These are phyloP conservation scores for Obba rivulosa DNA, from an alignment of 768 basidiomycete species.

Conservation along the genomic window DNA sequence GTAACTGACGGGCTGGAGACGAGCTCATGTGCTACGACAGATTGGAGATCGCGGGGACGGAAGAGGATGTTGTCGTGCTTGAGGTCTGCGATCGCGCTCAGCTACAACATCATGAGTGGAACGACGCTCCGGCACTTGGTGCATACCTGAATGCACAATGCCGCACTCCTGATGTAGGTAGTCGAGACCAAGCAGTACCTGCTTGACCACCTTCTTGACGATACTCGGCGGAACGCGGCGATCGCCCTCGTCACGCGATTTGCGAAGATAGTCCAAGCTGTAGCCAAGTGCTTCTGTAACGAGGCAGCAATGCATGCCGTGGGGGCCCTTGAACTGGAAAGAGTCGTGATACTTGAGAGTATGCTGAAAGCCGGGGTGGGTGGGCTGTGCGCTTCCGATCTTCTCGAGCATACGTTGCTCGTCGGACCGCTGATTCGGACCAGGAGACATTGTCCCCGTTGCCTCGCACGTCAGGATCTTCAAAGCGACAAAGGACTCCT, in stretches of 20 bases:
- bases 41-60: not conserved
- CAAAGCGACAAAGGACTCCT: not conserved
- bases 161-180: slow-evolving; percentile 2
- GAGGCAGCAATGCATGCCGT: not conserved
- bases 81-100: not conserved
- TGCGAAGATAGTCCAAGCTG: slow-evolving; percentile 2
- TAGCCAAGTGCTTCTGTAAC: slow-evolving; percentile 2
- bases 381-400: not conserved
- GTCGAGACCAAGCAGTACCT: not conserved
- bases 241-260: not conserved
- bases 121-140: not conserved
- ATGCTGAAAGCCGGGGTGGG: slow-evolving; percentile 1
- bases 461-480: slow-evolving; percentile 1
- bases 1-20: not conserved
- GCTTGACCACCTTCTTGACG: slow-evolving; percentile 1
- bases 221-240: slow-evolving; percentile 1
- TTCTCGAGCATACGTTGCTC: slow-evolving; percentile 1
- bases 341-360: not conserved
- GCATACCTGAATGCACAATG: not conserved
- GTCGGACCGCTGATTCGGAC: slow-evolving; percentile 1
- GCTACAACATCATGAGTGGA: not conserved
- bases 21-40: not conserved
- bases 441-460: not conserved
- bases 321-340: not conserved
- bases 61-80: slow-evolving; percentile 2